Evolutionary conservation across 257 asterid genomes (phyloP), one percentile per base, ranked within the genome.

Genomic region (Catharanthus roseus): DNA sequence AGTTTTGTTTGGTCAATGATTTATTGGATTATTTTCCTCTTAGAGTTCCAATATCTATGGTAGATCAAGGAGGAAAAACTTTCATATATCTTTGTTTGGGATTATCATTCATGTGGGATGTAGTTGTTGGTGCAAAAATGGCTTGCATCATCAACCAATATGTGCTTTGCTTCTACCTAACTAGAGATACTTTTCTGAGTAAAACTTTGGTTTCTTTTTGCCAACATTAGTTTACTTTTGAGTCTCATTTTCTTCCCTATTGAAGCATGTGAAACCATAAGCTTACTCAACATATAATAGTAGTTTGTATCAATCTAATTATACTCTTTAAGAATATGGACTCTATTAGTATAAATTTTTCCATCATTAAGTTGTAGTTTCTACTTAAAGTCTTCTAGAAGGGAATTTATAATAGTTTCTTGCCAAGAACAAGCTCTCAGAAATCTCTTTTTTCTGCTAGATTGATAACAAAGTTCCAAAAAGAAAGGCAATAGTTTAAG

Each of bases 31-130:
- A n/a, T n/a, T n/a, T n/a, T n/a, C n/a, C n/a, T n/a, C n/a, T n/a
- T 28, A 49, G 31, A 33, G 28, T 3, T 49, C 42, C n/a, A 49
- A 12, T 21, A 68, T 28, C 47, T 21, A 0, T 49, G 28, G 18
- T 44, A 44, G 72, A 68, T 68, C 28, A 49, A 68, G 33, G 41
- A 66, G 21, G 19, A 68, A 38, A n/a, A n/a, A n/a, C 33, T 15
- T 60, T 60, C 11, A 6, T 58, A 49, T 18, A 42, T 31, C 47
- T 26, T 10, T 47, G 26, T 66, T 0, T 45, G 2, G 41, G 31
- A 44, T 42, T 26, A 26, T 42, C 41, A 47, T 41, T 31, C n/a
- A 63, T n/a, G n/a, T 2, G 51, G 13, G 4, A 29, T 66, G 39
- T 19, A 19, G 19, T 28, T 21, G 10, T n/a, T n/a, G 24, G 34